Base-by-base conservation (phyloP, 306 rosid species). In the Erythrophleum fordii region DNA sequence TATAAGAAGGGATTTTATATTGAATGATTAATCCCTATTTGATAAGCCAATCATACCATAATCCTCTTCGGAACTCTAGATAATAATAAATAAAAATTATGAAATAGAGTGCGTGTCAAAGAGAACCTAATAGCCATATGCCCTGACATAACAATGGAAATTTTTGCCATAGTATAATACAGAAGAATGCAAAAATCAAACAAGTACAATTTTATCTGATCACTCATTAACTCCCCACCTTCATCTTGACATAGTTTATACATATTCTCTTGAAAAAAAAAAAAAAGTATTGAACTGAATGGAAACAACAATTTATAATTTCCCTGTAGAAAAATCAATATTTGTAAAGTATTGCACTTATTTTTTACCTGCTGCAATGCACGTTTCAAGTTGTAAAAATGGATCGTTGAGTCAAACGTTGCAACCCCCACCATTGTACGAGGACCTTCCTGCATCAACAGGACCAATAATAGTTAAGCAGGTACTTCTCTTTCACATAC, bases 331-430 rank as follows among this genome's bases (percentile, higher is more conserved):
- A 49, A 74, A 51, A 78, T 75, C 59, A 41, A 67, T 35, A 23
- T 70, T 55, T 39, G 56, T 49, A 45, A 16, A 25, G 55, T 73
- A 39, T 20, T 74, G 64, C 51, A 45, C 39, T 80, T 51, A 31
- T 64, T 69, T 39, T 39, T 78, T 76, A 95, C 99, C 99, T 95
- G 98, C 85, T 95, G 98, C 81, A 90, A 79, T 29, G 92, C 98
- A 75, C 98, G 97, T 88, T 95, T 95, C 87, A 95, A 82, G 81
- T 90, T 95, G 87, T 95, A 93, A 85, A 95, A 95, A 78, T 95
- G 99, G 87, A 95, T 89, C 20, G 99, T 93, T 17, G 93, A 92
- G 83, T 95, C 99, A 89, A 95, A 95, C 12, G 99, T 93, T 60
- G 99, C 98, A 61, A 95, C 81, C 75, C 99, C 99, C 51, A 95